phyloP scores from a whole-genome alignment of 2,329 filamentous ascomycete species.

The Dryadomyces quercus-mongolicae region DNA sequence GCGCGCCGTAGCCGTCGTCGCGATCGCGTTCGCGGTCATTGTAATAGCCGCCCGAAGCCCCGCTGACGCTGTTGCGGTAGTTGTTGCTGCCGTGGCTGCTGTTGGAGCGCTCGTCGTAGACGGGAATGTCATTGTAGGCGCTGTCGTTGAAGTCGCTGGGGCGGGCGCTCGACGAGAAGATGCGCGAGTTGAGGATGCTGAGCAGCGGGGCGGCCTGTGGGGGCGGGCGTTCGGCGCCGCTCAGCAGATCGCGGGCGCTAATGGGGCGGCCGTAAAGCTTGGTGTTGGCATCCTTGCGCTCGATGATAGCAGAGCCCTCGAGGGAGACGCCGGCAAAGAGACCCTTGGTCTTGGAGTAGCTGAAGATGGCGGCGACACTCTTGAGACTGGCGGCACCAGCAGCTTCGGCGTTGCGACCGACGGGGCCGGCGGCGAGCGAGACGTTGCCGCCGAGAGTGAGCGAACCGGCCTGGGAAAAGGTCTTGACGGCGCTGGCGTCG shows the following conservation, averaged over 20 bases:
- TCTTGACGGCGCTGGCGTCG: constrained; percentile 76
- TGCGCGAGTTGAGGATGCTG: constrained; percentile 69
- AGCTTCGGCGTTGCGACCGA: constrained; percentile 91
- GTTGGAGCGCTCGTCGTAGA: constrained; percentile 76
- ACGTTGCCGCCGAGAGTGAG: constrained; percentile 94
- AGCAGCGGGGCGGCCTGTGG: constrained; percentile 75
- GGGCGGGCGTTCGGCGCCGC: constrained; percentile 65
- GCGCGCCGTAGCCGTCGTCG: constrained; percentile 37
- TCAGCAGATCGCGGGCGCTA: constrained; percentile 71
- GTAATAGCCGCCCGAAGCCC: constrained; percentile 5
- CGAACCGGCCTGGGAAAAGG: constrained; percentile 85
- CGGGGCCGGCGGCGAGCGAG: constrained; percentile 83
- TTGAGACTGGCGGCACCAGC: constrained; percentile 85
- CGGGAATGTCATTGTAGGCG: constrained; percentile 89
- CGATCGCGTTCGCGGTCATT: constrained; percentile 13
- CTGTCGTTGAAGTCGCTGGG: constrained; percentile 30
- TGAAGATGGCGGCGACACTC: constrained; percentile 85
- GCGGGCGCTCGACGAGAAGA: constrained; percentile 57
- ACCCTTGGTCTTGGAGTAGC: constrained; percentile 96
- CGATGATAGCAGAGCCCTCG: constrained; percentile 85
- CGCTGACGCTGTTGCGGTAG: constrained; percentile 41
- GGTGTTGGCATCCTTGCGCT: constrained; percentile 92
- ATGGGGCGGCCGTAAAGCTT: constrained; percentile 81
- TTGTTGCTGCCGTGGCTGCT: constrained; percentile 55
- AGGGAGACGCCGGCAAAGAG: constrained; percentile 91